phyloP scores from a whole-genome alignment of 2,329 filamentous ascomycete genomes.

The Sporothrix dimorphospora region DNA sequence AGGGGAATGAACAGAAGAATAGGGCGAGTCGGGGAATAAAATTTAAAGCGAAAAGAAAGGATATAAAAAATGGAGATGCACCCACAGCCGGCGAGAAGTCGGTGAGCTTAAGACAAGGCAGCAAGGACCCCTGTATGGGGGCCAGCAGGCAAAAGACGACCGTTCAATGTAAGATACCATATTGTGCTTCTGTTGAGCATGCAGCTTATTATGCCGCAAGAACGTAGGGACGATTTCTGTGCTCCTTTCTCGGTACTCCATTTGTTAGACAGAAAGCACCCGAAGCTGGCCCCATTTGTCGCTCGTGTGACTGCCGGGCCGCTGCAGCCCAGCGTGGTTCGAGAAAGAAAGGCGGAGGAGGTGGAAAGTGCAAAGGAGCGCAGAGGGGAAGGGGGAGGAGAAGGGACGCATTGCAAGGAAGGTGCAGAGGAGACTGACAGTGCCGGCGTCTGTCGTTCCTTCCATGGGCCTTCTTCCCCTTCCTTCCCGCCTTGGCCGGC shows the following conservation, averaged over 20 bases:
- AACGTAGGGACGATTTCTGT: background rate
- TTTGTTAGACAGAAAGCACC: conserved; percentile 6
- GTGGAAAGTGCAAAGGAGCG: background rate
- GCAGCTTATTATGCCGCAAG: no score
- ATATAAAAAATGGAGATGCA: conserved; percentile 31
- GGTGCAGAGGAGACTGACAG: background rate
- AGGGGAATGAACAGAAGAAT: background rate
- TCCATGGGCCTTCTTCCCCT: conserved; percentile 6
- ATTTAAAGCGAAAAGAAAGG: conserved; percentile 16
- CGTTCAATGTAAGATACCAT: background rate
- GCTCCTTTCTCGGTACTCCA: background rate
- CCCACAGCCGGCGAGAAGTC: conserved; percentile 36
- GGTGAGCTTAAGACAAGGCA: conserved; percentile 39
- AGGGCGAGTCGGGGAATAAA: conserved; percentile 23
- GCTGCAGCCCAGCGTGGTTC: conserved; percentile 12
- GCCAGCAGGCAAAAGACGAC: background rate
- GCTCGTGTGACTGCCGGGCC: conserved; percentile 22
- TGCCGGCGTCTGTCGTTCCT: conserved; percentile 16
- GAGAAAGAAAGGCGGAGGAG: background rate
- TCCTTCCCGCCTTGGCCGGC: conserved; percentile 10
- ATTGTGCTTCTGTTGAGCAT: conserved; percentile 5
- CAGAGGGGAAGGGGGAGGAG: background rate
- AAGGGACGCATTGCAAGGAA: no score
- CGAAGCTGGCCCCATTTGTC: background rate
- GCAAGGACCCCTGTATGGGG: conserved; percentile 17